Evolutionary conservation across 202 grass and related monocot species (phyloP).

Genomic region (Panicum virgatum): DNA sequence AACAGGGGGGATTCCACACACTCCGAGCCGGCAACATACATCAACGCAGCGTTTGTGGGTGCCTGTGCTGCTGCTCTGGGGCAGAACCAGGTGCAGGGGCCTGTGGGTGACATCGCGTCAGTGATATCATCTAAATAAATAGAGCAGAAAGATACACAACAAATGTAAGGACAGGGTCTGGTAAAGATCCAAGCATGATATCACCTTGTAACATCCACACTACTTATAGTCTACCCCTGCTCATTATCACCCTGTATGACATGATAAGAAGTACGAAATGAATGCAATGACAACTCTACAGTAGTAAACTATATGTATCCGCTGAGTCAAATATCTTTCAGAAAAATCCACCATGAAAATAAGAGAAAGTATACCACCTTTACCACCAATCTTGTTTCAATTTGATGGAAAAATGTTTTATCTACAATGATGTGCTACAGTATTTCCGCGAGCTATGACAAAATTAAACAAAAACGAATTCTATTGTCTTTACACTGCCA

Average conservation of each 20-base stretch:
- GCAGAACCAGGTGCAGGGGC: slow-evolving; percentile 6
- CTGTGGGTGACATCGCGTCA: background rate
- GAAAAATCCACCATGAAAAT: background rate
- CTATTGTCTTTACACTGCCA: slow-evolving; percentile 21
- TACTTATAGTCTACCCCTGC: background rate
- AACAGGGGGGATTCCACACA: slow-evolving; percentile 51
- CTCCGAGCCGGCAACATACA: slow-evolving; percentile 59
- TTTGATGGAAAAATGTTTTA: slow-evolving; percentile 31
- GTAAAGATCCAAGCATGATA: background rate
- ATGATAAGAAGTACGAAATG: slow-evolving; percentile 24
- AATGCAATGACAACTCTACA: slow-evolving; percentile 1
- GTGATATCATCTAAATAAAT: slow-evolving; percentile 1
- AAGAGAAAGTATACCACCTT: background rate
- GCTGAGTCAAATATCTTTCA: background rate
- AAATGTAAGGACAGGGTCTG: slow-evolving; percentile 7
- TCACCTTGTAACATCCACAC: background rate
- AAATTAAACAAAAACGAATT: slow-evolving; percentile 7
- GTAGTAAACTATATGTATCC: background rate
- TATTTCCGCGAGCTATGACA: slow-evolving; percentile 12
- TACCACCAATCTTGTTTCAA: slow-evolving; percentile 13
- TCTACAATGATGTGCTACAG: slow-evolving; percentile 11
- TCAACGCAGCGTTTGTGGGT: slow-evolving; percentile 66
- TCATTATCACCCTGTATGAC: slow-evolving; percentile 24
- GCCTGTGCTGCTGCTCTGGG: slow-evolving; percentile 46
- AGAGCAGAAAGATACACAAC: background rate